These are phyloP conservation scores for Zygosaccharomyces pseudobailii DNA, from an alignment of 1,139 yeast species.

Conservation along the genomic window DNA sequence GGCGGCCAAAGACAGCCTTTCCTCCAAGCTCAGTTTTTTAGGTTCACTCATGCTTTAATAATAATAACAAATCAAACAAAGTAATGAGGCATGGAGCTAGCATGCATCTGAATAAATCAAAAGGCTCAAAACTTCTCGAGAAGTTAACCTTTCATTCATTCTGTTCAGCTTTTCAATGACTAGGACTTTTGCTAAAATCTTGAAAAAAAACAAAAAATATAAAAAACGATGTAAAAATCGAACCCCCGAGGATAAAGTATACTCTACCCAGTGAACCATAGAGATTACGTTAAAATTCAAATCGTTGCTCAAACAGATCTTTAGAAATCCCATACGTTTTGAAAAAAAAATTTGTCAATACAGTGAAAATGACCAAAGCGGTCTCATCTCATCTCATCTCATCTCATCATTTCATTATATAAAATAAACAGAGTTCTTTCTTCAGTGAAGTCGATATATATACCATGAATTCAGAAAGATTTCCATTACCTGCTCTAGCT, in stretches of 20 bases:
- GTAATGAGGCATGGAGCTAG: not conserved
- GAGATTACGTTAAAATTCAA: too few relatives aligned
- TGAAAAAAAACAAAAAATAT: not conserved
- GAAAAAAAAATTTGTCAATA: not conserved
- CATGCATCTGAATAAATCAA: not conserved
- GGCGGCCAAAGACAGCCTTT: slow-evolving; percentile 77
- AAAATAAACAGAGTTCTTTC: too few relatives aligned
- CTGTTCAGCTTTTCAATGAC: too few relatives aligned
- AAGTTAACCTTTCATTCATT: not conserved
- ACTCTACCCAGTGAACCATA: not conserved
- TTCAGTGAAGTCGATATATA: too few relatives aligned
- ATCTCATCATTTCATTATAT: not conserved
- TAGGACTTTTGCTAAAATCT: not conserved
- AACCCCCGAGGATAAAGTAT: not conserved
- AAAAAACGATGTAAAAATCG: not conserved
- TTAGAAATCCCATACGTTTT: too few relatives aligned
- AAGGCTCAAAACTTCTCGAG: not conserved
- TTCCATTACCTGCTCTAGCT: slow-evolving; percentile 33
- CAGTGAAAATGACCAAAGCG: not conserved
- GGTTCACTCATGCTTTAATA: slow-evolving; percentile 2
- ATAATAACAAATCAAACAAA: not conserved
- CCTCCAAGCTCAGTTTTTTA: slow-evolving; percentile 62
- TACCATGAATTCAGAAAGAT: slow-evolving; percentile 16
- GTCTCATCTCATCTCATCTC: not conserved
- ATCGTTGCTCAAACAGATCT: too few relatives aligned